Percentiles rank a stretch among this genome's conserved stretches.
These are phyloP conservation scores for Hygrophila difformis DNA, from an alignment of 257 asterid genomes.

Conservation along the genomic window DNA sequence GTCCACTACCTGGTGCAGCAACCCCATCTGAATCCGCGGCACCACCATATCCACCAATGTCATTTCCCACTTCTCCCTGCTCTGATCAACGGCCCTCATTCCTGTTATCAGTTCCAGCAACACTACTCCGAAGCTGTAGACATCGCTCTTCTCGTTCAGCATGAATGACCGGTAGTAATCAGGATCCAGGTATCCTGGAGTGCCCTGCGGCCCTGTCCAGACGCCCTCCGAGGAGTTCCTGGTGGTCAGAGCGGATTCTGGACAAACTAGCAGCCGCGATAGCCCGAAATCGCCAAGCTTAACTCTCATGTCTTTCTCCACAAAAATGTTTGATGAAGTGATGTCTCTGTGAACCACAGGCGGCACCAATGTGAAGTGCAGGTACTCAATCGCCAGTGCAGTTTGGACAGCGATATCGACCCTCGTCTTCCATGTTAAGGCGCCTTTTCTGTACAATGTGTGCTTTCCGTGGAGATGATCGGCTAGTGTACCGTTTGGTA, in stretches of 20 bases:
- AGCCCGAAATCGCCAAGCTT: slow-evolving; percentile 92
- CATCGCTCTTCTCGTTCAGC: slow-evolving; percentile 86
- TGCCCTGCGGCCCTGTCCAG: slow-evolving; percentile 97
- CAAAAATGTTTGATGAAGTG: slow-evolving; percentile 77
- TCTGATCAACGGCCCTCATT: slow-evolving; percentile 80
- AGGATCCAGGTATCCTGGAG: slow-evolving; percentile 91
- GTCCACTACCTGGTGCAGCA: slow-evolving; percentile 76
- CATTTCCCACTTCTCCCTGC: slow-evolving; percentile 76
- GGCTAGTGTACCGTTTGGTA: slow-evolving; percentile 79
- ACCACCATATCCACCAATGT: slow-evolving; percentile 84
- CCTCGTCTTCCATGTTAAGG: slow-evolving; percentile 57
- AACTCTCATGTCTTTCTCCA: slow-evolving; percentile 75
- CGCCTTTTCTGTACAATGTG: slow-evolving; percentile 26
- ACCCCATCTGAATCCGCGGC: slow-evolving; percentile 87
- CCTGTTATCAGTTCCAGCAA: slow-evolving; percentile 79
- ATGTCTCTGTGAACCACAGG: slow-evolving; percentile 86
- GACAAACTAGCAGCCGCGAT: slow-evolving; percentile 60
- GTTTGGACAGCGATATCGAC: slow-evolving; percentile 71
- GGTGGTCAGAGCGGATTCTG: slow-evolving; percentile 32
- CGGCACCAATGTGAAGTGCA: slow-evolving; percentile 75
- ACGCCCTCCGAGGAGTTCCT: slow-evolving; percentile 58
- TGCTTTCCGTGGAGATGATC: slow-evolving; percentile 80
- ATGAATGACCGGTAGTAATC: slow-evolving; percentile 73
- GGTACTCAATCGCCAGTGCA: slow-evolving; percentile 73
- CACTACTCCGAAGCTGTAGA: slow-evolving; percentile 90